Evolutionary conservation across 1,284 basidiomycete species (phyloP), one percentile per base, ranked within the genome.

Genomic region (Leccinum colubrinum): DNA sequence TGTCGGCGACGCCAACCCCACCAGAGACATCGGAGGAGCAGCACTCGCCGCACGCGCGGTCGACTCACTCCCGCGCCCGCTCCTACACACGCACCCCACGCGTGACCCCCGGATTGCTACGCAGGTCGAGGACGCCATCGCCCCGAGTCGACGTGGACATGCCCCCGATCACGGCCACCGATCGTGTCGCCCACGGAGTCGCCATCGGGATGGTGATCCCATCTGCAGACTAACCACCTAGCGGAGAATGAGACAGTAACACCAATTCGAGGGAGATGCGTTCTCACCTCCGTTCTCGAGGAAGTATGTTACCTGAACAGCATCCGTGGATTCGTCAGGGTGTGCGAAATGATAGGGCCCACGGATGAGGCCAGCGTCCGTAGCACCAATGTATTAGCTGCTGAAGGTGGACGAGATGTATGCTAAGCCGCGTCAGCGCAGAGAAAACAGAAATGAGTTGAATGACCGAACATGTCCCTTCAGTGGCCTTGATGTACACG

Each of bases 401-500:
- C 68, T 77, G 67, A 84, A 84, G 15, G 69, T 37, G 2, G 81
- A 67, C 51, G 67, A 72, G 15, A 61, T 68, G 48, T 78, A 76
- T 11, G 57, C 77, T 77, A 52, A n/a, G n/a, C 12, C 25, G 30
- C 30, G 30, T 52, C 15, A 30, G 27, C 27, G 6, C 25, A 52
- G 22, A 30, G 25, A 52, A 27, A n/a, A 30, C 8, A 50, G 20
- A 30, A 52, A 30, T 0, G 9, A 52, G 9, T 15, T 52, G 14
- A 25, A 59, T 46, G 20, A 43, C 73, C 66, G 62, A 56, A 86
- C 80, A 73, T 43, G 83, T 87, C 14, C 86, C 85, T 69, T 90
- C 86, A 5, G 87, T 90, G 12, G 86, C 88, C 71, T 90, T 90
- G 80, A 90, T 87, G 69, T 81, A 88, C 8, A 78, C 85, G 66